Evolutionary conservation across 179 eudicot species (phyloP), one percentile per base, ranked within the genome.

Genomic region (Sideroxylon spinosum): DNA sequence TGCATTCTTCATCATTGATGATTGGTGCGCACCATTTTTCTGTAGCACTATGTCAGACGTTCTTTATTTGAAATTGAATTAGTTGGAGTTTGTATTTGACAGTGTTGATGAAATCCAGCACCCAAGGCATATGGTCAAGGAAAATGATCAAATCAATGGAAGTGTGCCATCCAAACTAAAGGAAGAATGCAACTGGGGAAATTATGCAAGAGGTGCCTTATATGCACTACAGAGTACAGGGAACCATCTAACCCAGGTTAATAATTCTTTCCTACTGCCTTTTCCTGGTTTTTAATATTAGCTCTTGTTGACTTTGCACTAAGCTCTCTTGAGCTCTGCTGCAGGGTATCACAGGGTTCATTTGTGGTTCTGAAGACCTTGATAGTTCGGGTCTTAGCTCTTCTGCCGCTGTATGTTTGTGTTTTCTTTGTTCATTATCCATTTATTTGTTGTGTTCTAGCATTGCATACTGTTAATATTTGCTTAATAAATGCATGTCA

Each of bases 321-420:
- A 6, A 5, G 11, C 16, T 23, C 25, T 63, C 37, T 25, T 11
- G 37, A 63, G 25, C 68, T 63, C 32, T 63, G n/a, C n/a, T 85
- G 79, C 97, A 96, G 99, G 98, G 99, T 66, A 91, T 96, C 78
- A 86, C 79, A 28, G 99, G 99, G 62, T 69, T 89, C 76, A 84
- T 92, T 59, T 86, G 91, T 81, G 97, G 98, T 61, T 88, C 93
- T 63, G 88, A 89, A 72, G 92, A 91, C 75, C 93, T 96, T 56
- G 98, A 96, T 82, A 96, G 98, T 85, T 96, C 99, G 68, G 99
- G 99, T 70, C 94, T 96, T 63, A 96, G 99, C 93, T 96, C 99
- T 56, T 96, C 99, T 49, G 98, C 99, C 71, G 99, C 99, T 81
- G 98, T 96, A 92, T 87, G 99, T 89, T 84, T 46, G 26, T 79